Percentiles rank a stretch among this genome's conserved stretches.
Conservation (phyloP, 805 yeast species). For the Suhomyces kilbournensis region DNA sequence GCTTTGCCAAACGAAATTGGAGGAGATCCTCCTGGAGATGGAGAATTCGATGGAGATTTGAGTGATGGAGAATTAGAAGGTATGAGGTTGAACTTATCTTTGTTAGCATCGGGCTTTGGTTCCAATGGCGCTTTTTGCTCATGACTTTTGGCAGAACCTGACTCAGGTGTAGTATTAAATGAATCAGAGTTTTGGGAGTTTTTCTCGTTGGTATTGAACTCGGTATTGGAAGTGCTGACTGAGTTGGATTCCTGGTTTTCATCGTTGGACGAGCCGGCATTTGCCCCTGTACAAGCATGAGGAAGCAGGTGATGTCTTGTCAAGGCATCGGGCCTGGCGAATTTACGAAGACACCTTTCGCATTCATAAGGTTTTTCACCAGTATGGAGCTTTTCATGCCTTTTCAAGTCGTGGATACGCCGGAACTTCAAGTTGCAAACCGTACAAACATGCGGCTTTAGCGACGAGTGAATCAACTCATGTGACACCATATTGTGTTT, state of each 20-base stretch:
- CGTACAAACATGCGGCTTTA: constrained; percentile 61
- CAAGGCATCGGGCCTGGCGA: constrained; percentile 76
- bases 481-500: constrained; percentile 75
- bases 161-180: neutral
- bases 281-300: constrained; percentile 29
- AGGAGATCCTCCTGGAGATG: neutral
- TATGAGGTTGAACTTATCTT: neutral
- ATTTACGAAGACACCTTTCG: constrained; percentile 55
- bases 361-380: constrained; percentile 72
- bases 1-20: constrained; percentile 4
- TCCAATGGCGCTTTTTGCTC: neutral
- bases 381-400: constrained; percentile 73
- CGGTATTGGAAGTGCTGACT: neutral
- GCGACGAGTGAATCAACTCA: constrained; percentile 61
- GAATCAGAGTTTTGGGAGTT: neutral
- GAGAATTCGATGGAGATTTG: neutral
- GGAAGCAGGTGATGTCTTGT: constrained; percentile 58
- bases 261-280: neutral
- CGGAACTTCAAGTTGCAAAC: constrained; percentile 63
- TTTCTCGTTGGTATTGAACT: neutral
- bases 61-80: neutral
- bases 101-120: neutral
- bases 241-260: neutral
- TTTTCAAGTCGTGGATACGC: constrained; percentile 69
- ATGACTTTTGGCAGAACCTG: neutral